Conservation (phyloP, 176 grass and related monocot genomes). For the Carex cristatella region DNA sequence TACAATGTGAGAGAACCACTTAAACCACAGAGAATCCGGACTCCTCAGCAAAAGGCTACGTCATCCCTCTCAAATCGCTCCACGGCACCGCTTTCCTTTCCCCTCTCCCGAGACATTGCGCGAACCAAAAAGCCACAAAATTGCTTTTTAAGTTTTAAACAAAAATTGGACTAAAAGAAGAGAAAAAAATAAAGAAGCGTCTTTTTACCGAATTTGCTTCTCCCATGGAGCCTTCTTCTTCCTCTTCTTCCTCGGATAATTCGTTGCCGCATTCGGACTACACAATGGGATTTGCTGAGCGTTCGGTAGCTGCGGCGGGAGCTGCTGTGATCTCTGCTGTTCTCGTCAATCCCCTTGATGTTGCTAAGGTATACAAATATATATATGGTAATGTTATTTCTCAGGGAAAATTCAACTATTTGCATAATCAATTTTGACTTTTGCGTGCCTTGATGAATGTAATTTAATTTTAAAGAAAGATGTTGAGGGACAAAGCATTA, state of each 20-base stretch:
- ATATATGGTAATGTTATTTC: not conserved
- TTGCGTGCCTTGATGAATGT: not conserved
- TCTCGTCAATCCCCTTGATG: constrained; percentile 92
- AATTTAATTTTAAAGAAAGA: not conserved
- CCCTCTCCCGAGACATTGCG: not conserved
- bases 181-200: not conserved
- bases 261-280: constrained; percentile 28
- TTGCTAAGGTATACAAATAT: constrained; percentile 55
- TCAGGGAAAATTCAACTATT: not conserved
- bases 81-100: not conserved
- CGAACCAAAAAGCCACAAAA: not conserved
- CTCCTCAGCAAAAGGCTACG: not conserved
- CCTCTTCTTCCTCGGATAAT: not conserved
- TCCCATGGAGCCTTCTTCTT: constrained; percentile 15
- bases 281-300: constrained; percentile 53
- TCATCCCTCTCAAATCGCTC: not conserved
- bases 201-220: not conserved
- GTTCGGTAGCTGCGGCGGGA: constrained; percentile 57
- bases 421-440: not conserved
- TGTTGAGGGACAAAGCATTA: not conserved
- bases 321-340: constrained; percentile 72
- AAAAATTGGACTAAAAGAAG: not conserved
- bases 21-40: not conserved
- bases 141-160: not conserved
- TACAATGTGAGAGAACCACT: not conserved